Base-by-base conservation (phyloP, 1,284 basidiomycete species). In the Sutorius eximius region DNA sequence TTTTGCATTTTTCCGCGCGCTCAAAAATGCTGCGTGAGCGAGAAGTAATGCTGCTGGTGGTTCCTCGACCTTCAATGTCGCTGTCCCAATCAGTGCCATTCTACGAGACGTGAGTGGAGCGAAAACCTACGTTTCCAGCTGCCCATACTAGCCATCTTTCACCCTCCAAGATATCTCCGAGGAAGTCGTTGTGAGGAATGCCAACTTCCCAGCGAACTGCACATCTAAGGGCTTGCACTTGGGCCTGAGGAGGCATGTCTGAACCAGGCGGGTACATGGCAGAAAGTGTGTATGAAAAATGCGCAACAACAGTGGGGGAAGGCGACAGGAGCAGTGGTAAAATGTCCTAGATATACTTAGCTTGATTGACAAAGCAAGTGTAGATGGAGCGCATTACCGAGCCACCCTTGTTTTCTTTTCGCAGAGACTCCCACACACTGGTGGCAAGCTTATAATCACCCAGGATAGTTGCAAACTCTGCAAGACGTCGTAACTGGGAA, bases 381-480 rank as follows among this genome's bases (percentile, higher is more conserved):
- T 37, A 50, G 51, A 48, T 46, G 30, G 47, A 30, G 52, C 22
- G 18, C n/a, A 36, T 61, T 70, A 91, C 88, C 45, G 87, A 87
- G 49, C 89, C 89, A 41, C 87, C 85, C 66, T 84, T 86, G 38
- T 80, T 80, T 53, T 95, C 93, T 65, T 93, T 91, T 49, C 92
- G 79, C 18, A 93, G 69, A 2, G 86, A 75, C 63, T 98, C 96
- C 89, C 95, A 99, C 22, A 96, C 86, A 15, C 77, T 75, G 1
- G 83, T 78, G 0, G 96, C 96, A 38, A 96, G 80, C 61, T 91
- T 93, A 70, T 88, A 86, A 74, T 99, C 96, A 1, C 93, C 87
- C 0, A 98, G 76, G 61, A 96, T 87, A 46, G 97, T 97, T 2
- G 94, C 89, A 72, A 98, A 95, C 70, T 99, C 97, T 10, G 95